These are phyloP conservation scores for Astrocystis sublimbata DNA, from an alignment of 495 filamentous ascomycete species.

Conservation along the genomic window DNA sequence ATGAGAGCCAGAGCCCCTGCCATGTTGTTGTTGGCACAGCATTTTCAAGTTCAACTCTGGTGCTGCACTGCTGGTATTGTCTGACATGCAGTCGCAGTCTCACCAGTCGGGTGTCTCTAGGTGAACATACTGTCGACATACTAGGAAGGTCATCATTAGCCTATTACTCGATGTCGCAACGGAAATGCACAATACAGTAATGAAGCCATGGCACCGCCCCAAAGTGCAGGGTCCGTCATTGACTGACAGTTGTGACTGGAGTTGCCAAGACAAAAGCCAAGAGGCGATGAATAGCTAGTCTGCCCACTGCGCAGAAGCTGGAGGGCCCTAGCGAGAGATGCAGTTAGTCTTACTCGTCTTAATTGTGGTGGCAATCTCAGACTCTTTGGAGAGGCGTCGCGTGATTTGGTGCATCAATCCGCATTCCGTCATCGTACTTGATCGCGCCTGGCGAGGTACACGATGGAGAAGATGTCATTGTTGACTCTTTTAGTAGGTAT, in stretches of 20 bases:
- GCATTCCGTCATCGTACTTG: background rate
- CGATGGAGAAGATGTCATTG: background rate
- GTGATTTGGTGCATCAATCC: background rate
- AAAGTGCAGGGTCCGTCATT: background rate
- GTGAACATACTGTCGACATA: too few species aligned
- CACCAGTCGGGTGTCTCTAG: too few species aligned
- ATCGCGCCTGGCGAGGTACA: background rate
- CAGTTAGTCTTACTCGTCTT: background rate
- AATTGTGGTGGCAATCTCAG: background rate
- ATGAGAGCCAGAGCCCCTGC: too few species aligned
- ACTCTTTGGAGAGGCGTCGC: background rate
- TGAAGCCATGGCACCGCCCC: constrained; percentile 5
- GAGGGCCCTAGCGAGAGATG: background rate
- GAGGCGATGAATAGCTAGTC: background rate
- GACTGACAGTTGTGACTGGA: background rate
- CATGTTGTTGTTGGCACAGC: too few species aligned
- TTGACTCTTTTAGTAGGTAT: too few species aligned
- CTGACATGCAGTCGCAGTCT: too few species aligned
- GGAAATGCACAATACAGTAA: constrained; percentile 9
- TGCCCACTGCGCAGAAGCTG: background rate
- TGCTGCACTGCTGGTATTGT: too few species aligned
- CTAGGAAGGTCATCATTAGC: background rate
- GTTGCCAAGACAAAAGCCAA: constrained; percentile 3
- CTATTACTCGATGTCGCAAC: too few species aligned
- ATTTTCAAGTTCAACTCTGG: too few species aligned